Conservation (phyloP, 148 eudicot genomes). For the Camellia lanceoleosa region DNA sequence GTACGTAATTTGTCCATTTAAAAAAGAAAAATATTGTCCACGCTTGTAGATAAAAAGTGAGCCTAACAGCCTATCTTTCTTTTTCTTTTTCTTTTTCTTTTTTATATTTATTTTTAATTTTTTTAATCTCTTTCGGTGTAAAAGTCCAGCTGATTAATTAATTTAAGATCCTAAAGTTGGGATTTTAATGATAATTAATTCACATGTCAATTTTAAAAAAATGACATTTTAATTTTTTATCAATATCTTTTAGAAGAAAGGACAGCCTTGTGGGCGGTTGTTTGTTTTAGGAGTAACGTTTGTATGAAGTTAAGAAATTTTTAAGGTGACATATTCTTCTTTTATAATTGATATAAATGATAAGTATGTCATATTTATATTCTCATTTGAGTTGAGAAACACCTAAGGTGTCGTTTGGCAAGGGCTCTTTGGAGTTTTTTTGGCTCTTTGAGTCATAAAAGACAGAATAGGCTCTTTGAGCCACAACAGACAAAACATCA, state of each 20-base stretch:
- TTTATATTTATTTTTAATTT: neutral
- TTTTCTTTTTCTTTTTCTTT: too few relatives aligned
- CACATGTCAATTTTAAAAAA: neutral
- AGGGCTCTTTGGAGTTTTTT: too few relatives aligned
- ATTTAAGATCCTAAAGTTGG: neutral
- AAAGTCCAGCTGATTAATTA: constrained; percentile 2
- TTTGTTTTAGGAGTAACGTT: neutral
- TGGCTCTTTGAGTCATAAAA: too few relatives aligned
- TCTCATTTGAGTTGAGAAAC: too few relatives aligned
- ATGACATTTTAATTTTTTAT: neutral
- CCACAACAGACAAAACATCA: too few relatives aligned
- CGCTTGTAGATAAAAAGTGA: constrained; percentile 4
- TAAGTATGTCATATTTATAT: too few relatives aligned
- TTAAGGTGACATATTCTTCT: too few relatives aligned
- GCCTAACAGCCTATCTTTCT: neutral
- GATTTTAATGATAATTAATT: neutral
- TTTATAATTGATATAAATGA: too few relatives aligned
- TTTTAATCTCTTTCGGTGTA: constrained; percentile 6
- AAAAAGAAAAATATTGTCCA: neutral
- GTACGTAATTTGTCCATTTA: neutral
- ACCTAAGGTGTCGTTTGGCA: too few relatives aligned
- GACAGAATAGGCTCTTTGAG: too few relatives aligned
- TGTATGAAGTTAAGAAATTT: too few relatives aligned
- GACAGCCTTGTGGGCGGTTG: neutral
- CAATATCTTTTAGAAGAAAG: neutral